phyloP scores from a whole-genome alignment of 202 grass and related monocot species.

The Digitaria exilis region DNA sequence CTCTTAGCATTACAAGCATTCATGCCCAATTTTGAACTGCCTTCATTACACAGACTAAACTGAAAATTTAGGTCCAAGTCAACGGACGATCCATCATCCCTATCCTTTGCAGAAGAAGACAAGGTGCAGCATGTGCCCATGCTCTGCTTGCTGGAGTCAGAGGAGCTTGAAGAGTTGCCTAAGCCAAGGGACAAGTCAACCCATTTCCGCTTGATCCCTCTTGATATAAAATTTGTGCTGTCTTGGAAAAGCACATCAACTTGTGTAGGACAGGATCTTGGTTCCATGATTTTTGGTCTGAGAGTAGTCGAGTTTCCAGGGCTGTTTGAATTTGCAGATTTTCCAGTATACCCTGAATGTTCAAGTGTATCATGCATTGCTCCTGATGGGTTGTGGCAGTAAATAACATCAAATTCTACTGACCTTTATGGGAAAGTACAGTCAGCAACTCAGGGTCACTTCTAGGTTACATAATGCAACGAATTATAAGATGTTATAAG shows the following conservation, averaged over 20 bases:
- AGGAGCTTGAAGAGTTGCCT: conserved; percentile 61
- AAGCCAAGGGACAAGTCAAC: conserved; percentile 59
- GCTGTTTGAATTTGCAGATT: conserved; percentile 26
- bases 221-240: conserved; percentile 34
- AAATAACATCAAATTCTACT: conserved; percentile 16
- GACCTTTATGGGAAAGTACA: conserved; percentile 22
- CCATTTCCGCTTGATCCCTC: conserved; percentile 62
- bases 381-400: background rate
- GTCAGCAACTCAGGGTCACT: background rate
- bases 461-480: conserved; percentile 23
- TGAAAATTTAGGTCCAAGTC: conserved; percentile 67
- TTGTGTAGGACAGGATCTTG: conserved; percentile 21
- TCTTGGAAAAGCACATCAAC: conserved; percentile 35
- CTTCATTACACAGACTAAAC: conserved; percentile 58
- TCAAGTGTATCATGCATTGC: conserved; percentile 24
- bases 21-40: conserved; percentile 25
- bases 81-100: conserved; percentile 53
- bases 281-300: conserved; percentile 29
- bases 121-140: conserved; percentile 58
- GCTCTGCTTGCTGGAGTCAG: conserved; percentile 61
- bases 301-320: conserved; percentile 24
- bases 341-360: conserved; percentile 21
- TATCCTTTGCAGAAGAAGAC: conserved; percentile 68
- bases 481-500: conserved; percentile 27
- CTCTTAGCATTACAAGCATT: conserved; percentile 33